phyloP scores from a whole-genome alignment of 805 yeast species.

The Wickerhamiella brachini region DNA sequence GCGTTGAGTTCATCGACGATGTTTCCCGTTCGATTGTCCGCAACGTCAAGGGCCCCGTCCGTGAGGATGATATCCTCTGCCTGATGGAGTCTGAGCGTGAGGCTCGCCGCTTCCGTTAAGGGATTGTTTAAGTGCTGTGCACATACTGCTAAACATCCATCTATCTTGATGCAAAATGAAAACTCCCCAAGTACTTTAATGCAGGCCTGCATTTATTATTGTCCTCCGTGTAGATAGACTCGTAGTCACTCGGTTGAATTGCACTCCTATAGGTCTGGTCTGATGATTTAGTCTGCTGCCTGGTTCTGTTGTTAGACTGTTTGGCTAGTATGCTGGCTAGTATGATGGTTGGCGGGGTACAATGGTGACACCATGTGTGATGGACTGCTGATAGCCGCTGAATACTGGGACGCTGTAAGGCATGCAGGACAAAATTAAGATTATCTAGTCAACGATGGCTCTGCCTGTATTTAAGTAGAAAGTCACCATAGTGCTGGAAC shows the following conservation, averaged over 20 bases:
- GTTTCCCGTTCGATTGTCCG: slow-evolving; percentile 91
- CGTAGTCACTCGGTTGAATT: neutral
- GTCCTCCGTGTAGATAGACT: neutral
- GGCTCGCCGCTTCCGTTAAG: slow-evolving; percentile 47
- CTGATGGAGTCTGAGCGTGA: slow-evolving; percentile 99
- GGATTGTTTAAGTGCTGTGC: neutral
- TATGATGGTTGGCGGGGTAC: no score
- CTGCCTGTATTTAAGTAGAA: slow-evolving; percentile 72
- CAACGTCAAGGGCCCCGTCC: slow-evolving; percentile 96
- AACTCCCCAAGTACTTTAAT: neutral
- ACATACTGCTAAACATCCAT: neutral
- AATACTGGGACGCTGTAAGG: no score
- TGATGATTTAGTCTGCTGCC: no score
- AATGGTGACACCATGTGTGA: no score
- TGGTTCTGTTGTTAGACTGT: no score
- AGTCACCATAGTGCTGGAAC: slow-evolving; percentile 77
- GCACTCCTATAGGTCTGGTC: no score
- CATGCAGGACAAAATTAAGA: neutral
- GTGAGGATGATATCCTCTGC: slow-evolving; percentile 96
- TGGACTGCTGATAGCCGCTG: no score
- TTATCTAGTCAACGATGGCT: slow-evolving; percentile 5
- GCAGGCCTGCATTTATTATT: neutral
- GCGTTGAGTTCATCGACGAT: slow-evolving; percentile 93
- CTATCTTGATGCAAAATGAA: neutral
- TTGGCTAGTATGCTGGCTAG: neutral